Base-by-base conservation (phyloP, 305 asterid genomes). In the Caryopteris hybrid region DNA sequence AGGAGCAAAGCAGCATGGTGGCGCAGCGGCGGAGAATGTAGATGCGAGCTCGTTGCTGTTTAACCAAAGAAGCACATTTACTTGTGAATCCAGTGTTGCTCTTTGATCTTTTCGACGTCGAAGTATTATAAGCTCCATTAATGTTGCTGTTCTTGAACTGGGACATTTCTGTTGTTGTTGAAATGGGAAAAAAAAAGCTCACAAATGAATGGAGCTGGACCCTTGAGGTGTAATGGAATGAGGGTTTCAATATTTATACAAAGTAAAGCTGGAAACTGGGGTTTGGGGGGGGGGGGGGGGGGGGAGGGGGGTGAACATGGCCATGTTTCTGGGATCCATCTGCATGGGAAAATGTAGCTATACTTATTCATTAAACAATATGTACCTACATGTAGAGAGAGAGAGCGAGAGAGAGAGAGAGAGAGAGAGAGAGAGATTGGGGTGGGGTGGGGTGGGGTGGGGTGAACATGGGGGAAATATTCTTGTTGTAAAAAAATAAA, bases 11-110 rank as follows among this genome's bases (percentile, higher is more conserved):
- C 62, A 89, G 88, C 88, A 89, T 81, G 79, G 88, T 81, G 78
- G 96, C 95, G 69, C 95, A 87, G 31, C 95, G 88, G 31, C 95
- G 90, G 62, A 89, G 74, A 16, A 89, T 87, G 83, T 89, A 87
- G 63, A 89, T 80, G 55, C 96, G 66, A 6, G 87, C 92, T 17
- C 96, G 74, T 70, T 89, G 95, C 66, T 89, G 83, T 61, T 85
- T 89, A 14, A 82, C 85, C 72, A 89, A 68, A 55, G 85, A 72
- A 41, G 83, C 86, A 27, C 92, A 87, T 78, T 82, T 89, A 61
- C 87, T 73, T 36, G 88, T 75, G 79, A 89, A 81, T 13, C 91
- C 85, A 61, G 50, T 73, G 57, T 72, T 70, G 54, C 75, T 68
- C 64, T 81, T 83, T 62, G 81, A 76, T 66, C 70, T 80, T 66